These are phyloP conservation scores for Podosphaera leucotricha DNA, from an alignment of 2,329 filamentous ascomycete species.

Conservation along the genomic window DNA sequence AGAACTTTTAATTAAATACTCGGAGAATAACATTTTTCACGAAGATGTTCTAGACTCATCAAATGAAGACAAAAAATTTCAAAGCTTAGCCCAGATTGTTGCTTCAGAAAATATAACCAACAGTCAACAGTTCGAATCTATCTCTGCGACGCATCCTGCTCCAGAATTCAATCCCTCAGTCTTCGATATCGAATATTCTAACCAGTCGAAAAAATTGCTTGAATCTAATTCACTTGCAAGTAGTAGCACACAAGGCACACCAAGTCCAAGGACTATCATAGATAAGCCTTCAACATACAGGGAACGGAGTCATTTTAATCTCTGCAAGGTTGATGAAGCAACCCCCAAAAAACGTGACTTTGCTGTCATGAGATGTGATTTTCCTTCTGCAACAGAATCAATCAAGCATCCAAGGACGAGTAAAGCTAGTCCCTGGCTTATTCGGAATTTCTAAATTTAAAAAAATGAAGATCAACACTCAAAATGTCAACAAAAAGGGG, in stretches of 20 bases:
- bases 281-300: background rate
- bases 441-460: background rate
- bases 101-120: background rate
- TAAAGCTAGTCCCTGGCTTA: constrained; percentile 1
- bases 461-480: background rate
- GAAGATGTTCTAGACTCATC: background rate
- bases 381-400: background rate
- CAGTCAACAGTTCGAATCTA: background rate
- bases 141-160: background rate
- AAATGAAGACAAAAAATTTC: background rate
- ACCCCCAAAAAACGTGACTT: background rate
- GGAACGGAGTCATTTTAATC: background rate
- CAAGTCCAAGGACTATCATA: constrained; percentile 1
- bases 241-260: constrained; percentile 7
- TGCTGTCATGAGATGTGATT: background rate
- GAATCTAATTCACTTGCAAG: background rate
- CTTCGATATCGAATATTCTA: background rate
- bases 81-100: background rate
- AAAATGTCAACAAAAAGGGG: background rate
- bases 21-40: background rate
- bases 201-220: background rate
- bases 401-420: background rate
- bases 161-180: background rate
- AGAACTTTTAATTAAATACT: background rate
- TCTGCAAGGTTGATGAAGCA: background rate